phyloP scores from a whole-genome alignment of 208 protist genomes.

The Porcisia hertigi region DNA sequence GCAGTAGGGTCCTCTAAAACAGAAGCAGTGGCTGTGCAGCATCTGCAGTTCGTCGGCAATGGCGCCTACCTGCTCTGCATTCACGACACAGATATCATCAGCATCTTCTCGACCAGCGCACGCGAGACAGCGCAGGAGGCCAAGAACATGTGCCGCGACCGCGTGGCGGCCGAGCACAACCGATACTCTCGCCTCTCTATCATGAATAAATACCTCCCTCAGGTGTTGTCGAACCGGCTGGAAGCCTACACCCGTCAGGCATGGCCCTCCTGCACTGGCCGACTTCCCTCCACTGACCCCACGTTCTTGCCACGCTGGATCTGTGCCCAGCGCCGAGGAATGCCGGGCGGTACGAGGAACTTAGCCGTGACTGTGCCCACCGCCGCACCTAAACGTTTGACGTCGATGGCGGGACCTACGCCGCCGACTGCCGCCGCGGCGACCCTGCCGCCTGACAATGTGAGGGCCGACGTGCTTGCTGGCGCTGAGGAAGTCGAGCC shows the following conservation, averaged over 20 bases:
- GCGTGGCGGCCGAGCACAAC: slow-evolving; percentile 34
- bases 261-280: slow-evolving; percentile 60
- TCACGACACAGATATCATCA: slow-evolving; percentile 27
- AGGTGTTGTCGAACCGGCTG: slow-evolving; percentile 15
- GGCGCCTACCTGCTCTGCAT: slow-evolving; percentile 38
- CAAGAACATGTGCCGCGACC: slow-evolving; percentile 28
- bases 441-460: not conserved
- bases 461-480: not conserved
- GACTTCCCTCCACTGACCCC: slow-evolving; percentile 39
- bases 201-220: slow-evolving; percentile 27
- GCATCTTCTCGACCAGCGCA: slow-evolving; percentile 38
- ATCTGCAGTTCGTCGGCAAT: slow-evolving; percentile 41
- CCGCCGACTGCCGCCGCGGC: not conserved
- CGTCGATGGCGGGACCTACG: slow-evolving; percentile 11
- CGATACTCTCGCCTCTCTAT: slow-evolving; percentile 28
- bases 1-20: slow-evolving; percentile 5
- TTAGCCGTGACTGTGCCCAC: not conserved
- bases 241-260: slow-evolving; percentile 44
- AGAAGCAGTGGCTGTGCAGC: slow-evolving; percentile 19
- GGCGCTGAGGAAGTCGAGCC: not conserved
- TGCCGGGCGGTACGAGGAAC: not conserved
- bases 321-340: slow-evolving; percentile 25
- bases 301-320: slow-evolving; percentile 61
- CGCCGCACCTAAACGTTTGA: slow-evolving; percentile 10
- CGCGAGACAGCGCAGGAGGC: slow-evolving; percentile 24